These are phyloP conservation scores for Spizellomyces punctatus DNA, from an alignment of 192 early-diverging fungal species.

Conservation along the genomic window DNA sequence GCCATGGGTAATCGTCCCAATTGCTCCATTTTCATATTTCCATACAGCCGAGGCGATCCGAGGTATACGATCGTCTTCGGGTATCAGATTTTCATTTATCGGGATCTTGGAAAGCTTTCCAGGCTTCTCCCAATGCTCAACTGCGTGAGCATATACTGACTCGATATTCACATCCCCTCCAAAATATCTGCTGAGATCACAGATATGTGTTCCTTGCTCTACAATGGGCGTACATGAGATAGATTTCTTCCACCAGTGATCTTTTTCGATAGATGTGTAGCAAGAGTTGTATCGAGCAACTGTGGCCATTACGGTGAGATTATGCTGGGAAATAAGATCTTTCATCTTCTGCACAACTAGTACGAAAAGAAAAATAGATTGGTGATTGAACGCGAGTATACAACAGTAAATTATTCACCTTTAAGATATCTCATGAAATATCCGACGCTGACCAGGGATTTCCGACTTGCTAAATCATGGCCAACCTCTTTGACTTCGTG, in stretches of 20 bases:
- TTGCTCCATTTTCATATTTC: slow-evolving; percentile 13
- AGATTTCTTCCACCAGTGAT: slow-evolving; percentile 11
- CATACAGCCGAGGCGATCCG: slow-evolving; percentile 7
- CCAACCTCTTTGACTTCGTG: background rate
- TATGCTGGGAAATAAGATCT: background rate
- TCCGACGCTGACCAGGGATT: background rate
- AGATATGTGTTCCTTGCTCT: slow-evolving; percentile 16
- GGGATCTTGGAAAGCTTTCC: slow-evolving; percentile 2
- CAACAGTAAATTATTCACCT: background rate
- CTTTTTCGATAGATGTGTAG: slow-evolving; percentile 7
- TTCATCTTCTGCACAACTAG: slow-evolving; percentile 4
- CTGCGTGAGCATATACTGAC: slow-evolving; percentile 4
- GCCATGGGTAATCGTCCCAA: slow-evolving; percentile 13
- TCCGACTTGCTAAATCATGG: background rate
- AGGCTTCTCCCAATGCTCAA: background rate
- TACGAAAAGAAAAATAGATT: background rate
- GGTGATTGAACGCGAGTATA: background rate
- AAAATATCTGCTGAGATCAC: slow-evolving; percentile 1
- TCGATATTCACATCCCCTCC: slow-evolving; percentile 2
- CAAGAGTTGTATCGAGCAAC: slow-evolving; percentile 4
- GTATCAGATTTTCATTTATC: background rate
- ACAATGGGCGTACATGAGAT: slow-evolving; percentile 6
- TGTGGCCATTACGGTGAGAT: slow-evolving; percentile 13
- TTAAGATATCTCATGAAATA: slow-evolving; percentile 19
- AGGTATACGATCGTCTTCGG: slow-evolving; percentile 7